Evolutionary conservation across 768 basidiomycete species (phyloP).

Genomic region (Daedaleopsis sinensis): DNA sequence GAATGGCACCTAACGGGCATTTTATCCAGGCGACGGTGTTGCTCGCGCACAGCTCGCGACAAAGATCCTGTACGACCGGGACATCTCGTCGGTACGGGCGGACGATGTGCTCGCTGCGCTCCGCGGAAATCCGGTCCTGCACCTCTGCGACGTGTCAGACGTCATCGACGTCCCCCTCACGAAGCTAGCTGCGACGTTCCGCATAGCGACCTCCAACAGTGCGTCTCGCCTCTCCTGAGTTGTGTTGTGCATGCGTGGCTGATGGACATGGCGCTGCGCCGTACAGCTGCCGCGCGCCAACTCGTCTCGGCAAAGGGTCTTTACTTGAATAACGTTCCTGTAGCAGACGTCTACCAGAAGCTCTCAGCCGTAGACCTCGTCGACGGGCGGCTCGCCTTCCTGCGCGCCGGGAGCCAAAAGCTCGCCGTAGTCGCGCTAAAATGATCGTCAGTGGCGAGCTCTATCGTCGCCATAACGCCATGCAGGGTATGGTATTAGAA

Average conservation of each 20-base stretch:
- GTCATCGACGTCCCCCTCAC: conserved; percentile 55
- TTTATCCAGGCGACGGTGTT: conserved; percentile 23
- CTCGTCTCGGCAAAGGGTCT: conserved; percentile 68
- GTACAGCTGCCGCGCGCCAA: conserved; percentile 64
- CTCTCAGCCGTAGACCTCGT: conserved; percentile 53
- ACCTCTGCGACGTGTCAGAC: conserved; percentile 51
- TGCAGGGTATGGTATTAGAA: not conserved
- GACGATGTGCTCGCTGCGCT: conserved; percentile 64
- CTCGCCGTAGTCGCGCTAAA: conserved; percentile 54
- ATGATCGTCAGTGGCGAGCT: not conserved
- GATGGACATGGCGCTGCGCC: not conserved
- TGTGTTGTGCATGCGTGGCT: not conserved
- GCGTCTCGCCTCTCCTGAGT: conserved; percentile 28
- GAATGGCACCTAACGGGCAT: not conserved
- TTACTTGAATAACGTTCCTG: conserved; percentile 66
- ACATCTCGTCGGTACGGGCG: conserved; percentile 44
- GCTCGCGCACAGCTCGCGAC: conserved; percentile 28
- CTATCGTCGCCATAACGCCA: not conserved
- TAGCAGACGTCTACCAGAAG: conserved; percentile 51
- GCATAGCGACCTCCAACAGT: conserved; percentile 69
- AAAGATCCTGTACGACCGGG: conserved; percentile 29
- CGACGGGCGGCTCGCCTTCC: conserved; percentile 60
- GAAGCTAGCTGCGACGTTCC: conserved; percentile 62
- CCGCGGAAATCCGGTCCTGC: conserved; percentile 64
- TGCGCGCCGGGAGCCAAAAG: conserved; percentile 78